Base-by-base conservation (phyloP, 148 eudicot genomes). In the Vaccinium darrowii region DNA sequence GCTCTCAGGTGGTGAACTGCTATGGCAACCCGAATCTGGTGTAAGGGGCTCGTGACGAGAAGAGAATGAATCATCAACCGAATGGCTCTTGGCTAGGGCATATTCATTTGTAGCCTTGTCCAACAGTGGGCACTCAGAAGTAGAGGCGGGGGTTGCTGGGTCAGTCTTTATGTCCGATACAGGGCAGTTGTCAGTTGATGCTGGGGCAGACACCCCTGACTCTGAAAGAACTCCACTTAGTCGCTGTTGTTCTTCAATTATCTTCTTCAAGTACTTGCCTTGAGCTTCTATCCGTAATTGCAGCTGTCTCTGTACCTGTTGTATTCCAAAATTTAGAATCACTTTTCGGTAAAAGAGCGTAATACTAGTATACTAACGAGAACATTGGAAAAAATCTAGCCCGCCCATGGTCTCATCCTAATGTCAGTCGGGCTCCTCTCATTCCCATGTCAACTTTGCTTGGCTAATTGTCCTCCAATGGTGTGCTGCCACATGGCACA, bases 231-330 rank as follows among this genome's bases (percentile, higher is more conserved):
- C 90, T 75, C 90, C 90, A 85, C 91, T 57, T 0, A 90, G 87
- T 53, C 91, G 87, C n/a, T 88, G 92, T 78, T 92, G 94, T 86
- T 92, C 94, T 85, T 92, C 94, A 33, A 91, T 88, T 78, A 92
- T 92, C 86, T 92, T 91, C 83, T 86, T 89, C 76, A 91, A 74
- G 76, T 91, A 91, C 87, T 89, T 89, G 23, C 95, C 93, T 85
- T 93, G 95, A 25, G 93, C 93, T 90, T 93, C 95, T 77, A 93
- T 93, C 71, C 93, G 89, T 83, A 91, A 60, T 84, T 93, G 95
- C 53, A 93, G 89, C 88, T 91, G 93, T 84, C 92, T 90, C 83
- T 93, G 95, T 63, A 93, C 92, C 95, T 93, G 86, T 77, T 65
- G 25, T 58, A 71, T 27, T 82, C 53, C 4, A 57, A 75, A 74